Conservation (phyloP, 179 eudicot species). For the Amaranthus tricolor region DNA sequence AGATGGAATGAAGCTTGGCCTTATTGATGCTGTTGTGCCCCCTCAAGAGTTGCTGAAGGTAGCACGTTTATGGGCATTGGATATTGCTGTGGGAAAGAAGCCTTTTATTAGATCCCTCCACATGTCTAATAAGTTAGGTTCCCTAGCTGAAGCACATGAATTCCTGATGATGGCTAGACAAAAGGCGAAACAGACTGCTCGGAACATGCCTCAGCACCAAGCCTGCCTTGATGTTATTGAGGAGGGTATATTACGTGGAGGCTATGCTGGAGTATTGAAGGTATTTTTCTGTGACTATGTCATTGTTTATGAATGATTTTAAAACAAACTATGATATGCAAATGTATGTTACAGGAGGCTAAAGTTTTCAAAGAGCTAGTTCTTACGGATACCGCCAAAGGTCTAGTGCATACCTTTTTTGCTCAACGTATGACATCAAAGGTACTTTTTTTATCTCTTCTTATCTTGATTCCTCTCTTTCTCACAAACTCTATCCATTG, state of each 20-base stretch:
- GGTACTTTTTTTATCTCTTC: constrained; percentile 35
- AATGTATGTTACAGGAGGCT: constrained; percentile 42
- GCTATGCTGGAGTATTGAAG: constrained; percentile 69
- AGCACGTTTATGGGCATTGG: constrained; percentile 77
- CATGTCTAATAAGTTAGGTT: constrained; percentile 63
- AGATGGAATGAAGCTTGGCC: constrained; percentile 78
- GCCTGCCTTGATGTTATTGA: constrained; percentile 90
- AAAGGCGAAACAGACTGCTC: constrained; percentile 63
- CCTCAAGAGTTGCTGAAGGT: constrained; percentile 65
- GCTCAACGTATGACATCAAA: constrained; percentile 78
- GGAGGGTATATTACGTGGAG: constrained; percentile 80
- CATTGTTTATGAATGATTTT: background rate
- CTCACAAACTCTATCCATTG: background rate
- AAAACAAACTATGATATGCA: constrained; percentile 12
- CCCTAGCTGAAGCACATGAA: constrained; percentile 61
- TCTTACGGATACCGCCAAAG: constrained; percentile 57
- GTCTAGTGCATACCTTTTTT: constrained; percentile 82
- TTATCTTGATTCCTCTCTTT: background rate
- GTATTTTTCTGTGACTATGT: constrained; percentile 35
- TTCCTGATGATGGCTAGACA: constrained; percentile 60
- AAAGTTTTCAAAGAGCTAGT: constrained; percentile 58
- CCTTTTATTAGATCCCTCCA: constrained; percentile 85
- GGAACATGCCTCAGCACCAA: constrained; percentile 83
- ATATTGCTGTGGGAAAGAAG: constrained; percentile 67
- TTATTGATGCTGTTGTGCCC: constrained; percentile 74